Percentiles rank a stretch among this genome's conserved stretches.
phyloP scores from a whole-genome alignment of 805 yeast genomes.

The Yarrowia sp. region DNA sequence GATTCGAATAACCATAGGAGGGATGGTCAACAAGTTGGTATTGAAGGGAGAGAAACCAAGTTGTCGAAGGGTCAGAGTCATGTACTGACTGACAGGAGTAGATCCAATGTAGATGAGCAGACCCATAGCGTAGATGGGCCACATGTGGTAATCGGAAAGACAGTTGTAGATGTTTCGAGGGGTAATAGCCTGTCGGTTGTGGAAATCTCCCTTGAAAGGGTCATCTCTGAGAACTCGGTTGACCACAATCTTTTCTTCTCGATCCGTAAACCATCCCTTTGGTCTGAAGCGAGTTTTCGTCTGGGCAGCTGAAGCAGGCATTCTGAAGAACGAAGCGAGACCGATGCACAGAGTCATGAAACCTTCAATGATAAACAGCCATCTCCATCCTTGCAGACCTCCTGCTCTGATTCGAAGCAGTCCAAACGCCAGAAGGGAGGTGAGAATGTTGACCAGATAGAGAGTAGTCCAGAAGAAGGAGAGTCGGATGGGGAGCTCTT shows the following conservation, averaged over 20 bases:
- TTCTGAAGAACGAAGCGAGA: slow-evolving; percentile 44
- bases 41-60: slow-evolving; percentile 55
- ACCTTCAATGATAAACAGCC: slow-evolving; percentile 67
- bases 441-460: slow-evolving; percentile 47
- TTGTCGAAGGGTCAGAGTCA: slow-evolving; percentile 49
- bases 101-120: slow-evolving; percentile 45
- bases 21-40: slow-evolving; percentile 51
- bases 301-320: slow-evolving; percentile 56
- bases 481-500: slow-evolving; percentile 57
- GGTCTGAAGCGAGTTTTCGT: slow-evolving; percentile 51
- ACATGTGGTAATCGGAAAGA: slow-evolving; percentile 50
- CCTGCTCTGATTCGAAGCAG: slow-evolving; percentile 44
- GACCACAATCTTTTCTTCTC: slow-evolving; percentile 57
- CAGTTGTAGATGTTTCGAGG: slow-evolving; percentile 43
- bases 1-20: slow-evolving; percentile 29
- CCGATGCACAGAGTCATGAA: slow-evolving; percentile 55
- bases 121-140: slow-evolving; percentile 56
- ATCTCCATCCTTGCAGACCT: slow-evolving; percentile 54
- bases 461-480: slow-evolving; percentile 60
- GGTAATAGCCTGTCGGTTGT: slow-evolving; percentile 56
- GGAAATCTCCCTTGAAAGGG: slow-evolving; percentile 63
- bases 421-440: slow-evolving; percentile 55
- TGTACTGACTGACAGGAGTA: slow-evolving; percentile 43
- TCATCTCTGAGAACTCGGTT: slow-evolving; percentile 61
- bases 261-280: slow-evolving; percentile 53